Evolutionary conservation across 2,329 filamentous ascomycete genomes (phyloP), one percentile per base, ranked within the genome.

Genomic region (Beauveria australis): DNA sequence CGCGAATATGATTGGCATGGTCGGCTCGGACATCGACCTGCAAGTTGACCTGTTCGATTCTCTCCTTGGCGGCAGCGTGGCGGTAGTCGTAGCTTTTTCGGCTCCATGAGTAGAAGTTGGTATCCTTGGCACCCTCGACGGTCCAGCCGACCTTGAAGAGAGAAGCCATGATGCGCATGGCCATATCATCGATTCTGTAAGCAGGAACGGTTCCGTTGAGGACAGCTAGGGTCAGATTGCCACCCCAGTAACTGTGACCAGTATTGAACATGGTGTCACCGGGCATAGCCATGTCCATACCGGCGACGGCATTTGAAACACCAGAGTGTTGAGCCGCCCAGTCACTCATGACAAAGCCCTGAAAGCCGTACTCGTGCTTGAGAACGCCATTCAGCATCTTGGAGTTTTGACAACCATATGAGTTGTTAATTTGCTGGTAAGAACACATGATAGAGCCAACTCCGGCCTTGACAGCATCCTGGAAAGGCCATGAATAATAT

Each of bases 101-200:
- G 1, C 88, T 91, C 93, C 93, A 97, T 5, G 91, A 91, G 67
- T 88, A 88, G 75, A 97, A 96, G 79, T 92, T 97, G 73, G 89
- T 85, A 2, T 78, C 75, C 0, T 75, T 72, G 14, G 28, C 28
- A 28, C 48, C 48, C 26, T 76, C 73, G 2, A 85, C 66, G 0
- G 76, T 79, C 64, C 79, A 77, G 56, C 84, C 84, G 43, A 87
- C 83, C 73, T 88, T 88, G 77, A 87, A 89, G 70, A 82, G 85
- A 46, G 85, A 78, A 5, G 86, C 80, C 84, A 89, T 87, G 70
- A 89, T 96, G 67, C 94, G 86, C 73, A 91, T 88, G 5, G 85
- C 90, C 88, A 96, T 96, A 70, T 97, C 94, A 67, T 97, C 92
- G 10, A 97, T 72, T 55, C 93, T 85, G 82, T 89, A 96, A 66